These are phyloP conservation scores for Penicillium longicatenatum DNA, from an alignment of 495 filamentous ascomycete species.

Conservation along the genomic window DNA sequence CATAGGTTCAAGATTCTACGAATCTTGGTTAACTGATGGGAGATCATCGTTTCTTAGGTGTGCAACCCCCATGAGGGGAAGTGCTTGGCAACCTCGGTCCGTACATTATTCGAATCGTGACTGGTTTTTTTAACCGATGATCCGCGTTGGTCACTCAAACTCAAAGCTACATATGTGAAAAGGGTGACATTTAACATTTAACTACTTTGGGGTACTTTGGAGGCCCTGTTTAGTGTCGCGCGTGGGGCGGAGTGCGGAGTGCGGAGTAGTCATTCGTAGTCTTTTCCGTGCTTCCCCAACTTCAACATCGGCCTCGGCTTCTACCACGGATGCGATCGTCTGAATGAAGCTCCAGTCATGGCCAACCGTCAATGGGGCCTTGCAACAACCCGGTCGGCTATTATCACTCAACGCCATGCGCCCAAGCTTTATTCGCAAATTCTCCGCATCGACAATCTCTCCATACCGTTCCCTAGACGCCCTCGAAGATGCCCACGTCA, in stretches of 20 bases:
- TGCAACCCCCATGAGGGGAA: not conserved
- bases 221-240: no score
- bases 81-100: not conserved
- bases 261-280: no score
- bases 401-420: not conserved
- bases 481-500: constrained; percentile 33
- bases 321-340: not conserved
- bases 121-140: not conserved
- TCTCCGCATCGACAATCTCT: constrained; percentile 23
- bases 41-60: not conserved
- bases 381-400: constrained; percentile 1
- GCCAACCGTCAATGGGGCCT: not conserved
- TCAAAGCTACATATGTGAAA: no score
- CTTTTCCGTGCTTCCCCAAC: not conserved
- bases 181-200: no score
- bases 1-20: no score
- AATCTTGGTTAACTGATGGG: no score
- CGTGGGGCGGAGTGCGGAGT: no score
- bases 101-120: not conserved
- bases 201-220: no score
- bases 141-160: not conserved
- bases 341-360: constrained; percentile 33
- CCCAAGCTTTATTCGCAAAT: constrained; percentile 4
- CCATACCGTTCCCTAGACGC: constrained; percentile 34
- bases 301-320: not conserved